Conservation (phyloP, 1,139 yeast species). For the Nakaseomyces sp. region DNA sequence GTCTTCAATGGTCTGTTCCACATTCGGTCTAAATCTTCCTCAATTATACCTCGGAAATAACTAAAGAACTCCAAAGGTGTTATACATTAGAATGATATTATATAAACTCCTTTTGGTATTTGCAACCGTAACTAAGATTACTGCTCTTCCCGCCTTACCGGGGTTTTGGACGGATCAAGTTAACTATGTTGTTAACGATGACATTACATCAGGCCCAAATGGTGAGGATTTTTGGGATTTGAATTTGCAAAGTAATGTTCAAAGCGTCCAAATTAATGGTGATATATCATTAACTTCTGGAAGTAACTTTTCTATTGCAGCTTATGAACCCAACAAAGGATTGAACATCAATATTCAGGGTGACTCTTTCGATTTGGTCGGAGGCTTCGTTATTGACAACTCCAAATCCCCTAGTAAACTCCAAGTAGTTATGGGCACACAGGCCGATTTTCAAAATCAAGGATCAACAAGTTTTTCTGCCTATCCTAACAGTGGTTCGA, state of each 20-base stretch:
- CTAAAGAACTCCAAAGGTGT: no score
- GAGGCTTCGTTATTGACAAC: not conserved
- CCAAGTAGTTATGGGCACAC: not conserved
- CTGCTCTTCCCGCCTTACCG: no score
- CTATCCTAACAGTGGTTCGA: not conserved
- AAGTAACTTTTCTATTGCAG: not conserved
- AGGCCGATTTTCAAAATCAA: not conserved
- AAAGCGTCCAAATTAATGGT: not conserved
- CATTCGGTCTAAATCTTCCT: no score
- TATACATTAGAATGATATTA: no score
- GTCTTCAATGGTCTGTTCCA: no score
- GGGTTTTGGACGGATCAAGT: no score
- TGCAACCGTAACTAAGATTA: no score
- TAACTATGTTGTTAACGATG: no score
- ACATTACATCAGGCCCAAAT: no score
- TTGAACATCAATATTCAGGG: not conserved
- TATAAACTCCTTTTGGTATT: no score
- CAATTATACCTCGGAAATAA: no score
- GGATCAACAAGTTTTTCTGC: not conserved
- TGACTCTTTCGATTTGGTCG: not conserved
- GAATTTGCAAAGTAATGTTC: not conserved
- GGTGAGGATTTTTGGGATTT: not conserved
- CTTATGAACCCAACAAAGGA: not conserved
- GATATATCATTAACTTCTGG: not conserved
- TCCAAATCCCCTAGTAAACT: not conserved